A percentile compares a stretch with the other conserved stretches of the same genome.
Conservation (phyloP, 176 grass and related monocot genomes). For the Neostapfia colusana region DNA sequence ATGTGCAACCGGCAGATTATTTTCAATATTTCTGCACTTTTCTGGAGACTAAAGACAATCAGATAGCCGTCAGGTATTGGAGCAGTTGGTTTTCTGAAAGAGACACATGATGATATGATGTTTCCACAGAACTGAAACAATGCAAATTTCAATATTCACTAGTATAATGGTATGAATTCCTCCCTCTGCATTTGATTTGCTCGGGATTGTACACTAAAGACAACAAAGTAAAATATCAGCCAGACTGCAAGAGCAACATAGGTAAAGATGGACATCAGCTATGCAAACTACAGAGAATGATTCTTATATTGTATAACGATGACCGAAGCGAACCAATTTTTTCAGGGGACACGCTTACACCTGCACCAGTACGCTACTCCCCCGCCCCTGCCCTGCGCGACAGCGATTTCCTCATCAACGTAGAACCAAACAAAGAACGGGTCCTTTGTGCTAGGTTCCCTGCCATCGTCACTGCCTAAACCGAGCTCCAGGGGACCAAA, state of each 20-base stretch:
- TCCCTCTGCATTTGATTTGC: not conserved
- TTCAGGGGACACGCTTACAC: slow-evolving; percentile 60
- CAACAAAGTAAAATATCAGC: not conserved
- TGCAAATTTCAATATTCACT: not conserved
- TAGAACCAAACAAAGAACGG: slow-evolving; percentile 95
- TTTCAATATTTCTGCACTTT: not conserved
- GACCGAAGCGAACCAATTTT: not conserved
- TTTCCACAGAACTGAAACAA: not conserved
- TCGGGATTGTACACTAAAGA: not conserved
- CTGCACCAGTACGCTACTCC: slow-evolving; percentile 88
- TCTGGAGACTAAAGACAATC: not conserved
- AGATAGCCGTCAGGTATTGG: not conserved
- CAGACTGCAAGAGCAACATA: not conserved
- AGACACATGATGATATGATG: not conserved
- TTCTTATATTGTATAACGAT: not conserved
- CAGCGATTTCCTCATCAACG: slow-evolving; percentile 86
- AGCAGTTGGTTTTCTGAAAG: no score
- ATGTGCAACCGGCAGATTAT: not conserved
- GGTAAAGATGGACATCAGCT: not conserved
- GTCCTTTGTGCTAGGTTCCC: slow-evolving; percentile 76
- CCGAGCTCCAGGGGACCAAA: slow-evolving; percentile 66
- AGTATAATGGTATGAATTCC: not conserved
- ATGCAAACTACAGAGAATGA: not conserved
- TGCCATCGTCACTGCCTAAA: slow-evolving; percentile 26
- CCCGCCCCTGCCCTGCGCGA: slow-evolving; percentile 81